A percentile compares a stretch with the other conserved stretches of the same genome.
These are phyloP conservation scores for Cladosporium sp. DNA, from an alignment of 2,329 filamentous ascomycete genomes.

Conservation along the genomic window DNA sequence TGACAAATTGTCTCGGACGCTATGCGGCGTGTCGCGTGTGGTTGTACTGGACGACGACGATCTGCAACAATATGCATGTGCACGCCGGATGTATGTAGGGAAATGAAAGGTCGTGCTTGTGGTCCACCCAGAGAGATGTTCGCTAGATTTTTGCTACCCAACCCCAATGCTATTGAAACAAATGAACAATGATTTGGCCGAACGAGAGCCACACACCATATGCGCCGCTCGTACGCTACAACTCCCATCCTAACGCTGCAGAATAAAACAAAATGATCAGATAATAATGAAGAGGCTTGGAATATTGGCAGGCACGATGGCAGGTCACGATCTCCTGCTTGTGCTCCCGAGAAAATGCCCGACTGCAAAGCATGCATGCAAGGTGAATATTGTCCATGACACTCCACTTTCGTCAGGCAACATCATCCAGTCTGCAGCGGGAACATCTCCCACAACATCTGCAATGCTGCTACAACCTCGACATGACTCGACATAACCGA, in stretches of 20 bases:
- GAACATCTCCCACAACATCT: not conserved
- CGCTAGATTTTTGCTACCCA: constrained; percentile 4
- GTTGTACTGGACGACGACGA: constrained; percentile 4
- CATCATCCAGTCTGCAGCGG: not conserved
- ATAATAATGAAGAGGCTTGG: not conserved
- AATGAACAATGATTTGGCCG: not conserved
- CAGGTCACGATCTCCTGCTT: constrained; percentile 3
- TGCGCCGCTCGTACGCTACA: constrained; percentile 12
- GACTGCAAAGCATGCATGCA: not conserved
- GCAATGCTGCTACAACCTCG: not conserved
- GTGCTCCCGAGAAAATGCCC: not conserved
- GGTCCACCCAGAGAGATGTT: not conserved
- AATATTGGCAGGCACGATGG: not conserved
- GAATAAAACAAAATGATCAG: not conserved
- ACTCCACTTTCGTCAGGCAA: not conserved
- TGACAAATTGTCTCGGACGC: constrained; percentile 3
- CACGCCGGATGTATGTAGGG: not conserved
- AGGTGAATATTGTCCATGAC: constrained; percentile 1
- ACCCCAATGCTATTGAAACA: not conserved
- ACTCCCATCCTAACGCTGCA: constrained; percentile 11
- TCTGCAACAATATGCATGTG: not conserved
- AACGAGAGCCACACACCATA: not conserved
- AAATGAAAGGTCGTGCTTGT: not conserved
- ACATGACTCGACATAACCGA: constrained; percentile 9
- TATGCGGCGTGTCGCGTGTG: constrained; percentile 6